Evolutionary conservation across 768 basidiomycete genomes (phyloP).

Genomic region (Lentinula boryana): DNA sequence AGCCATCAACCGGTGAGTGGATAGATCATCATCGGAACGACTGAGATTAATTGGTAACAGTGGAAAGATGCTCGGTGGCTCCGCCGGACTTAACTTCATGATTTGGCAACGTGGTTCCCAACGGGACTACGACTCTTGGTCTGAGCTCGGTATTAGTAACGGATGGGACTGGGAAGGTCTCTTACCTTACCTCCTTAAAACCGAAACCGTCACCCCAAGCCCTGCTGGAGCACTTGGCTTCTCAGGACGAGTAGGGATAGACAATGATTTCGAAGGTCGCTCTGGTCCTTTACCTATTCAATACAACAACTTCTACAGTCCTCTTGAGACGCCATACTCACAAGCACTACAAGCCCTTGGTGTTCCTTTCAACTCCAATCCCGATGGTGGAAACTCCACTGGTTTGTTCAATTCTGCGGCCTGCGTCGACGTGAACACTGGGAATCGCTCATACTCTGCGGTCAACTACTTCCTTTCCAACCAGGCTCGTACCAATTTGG

Average conservation of each 20-base stretch:
- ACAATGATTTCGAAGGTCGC: background rate
- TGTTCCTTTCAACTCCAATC: background rate
- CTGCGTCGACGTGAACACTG: conserved; percentile 1
- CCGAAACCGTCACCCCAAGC: background rate
- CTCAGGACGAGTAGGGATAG: background rate
- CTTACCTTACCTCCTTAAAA: conserved; percentile 4
- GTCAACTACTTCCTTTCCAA: background rate
- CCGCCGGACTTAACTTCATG: conserved; percentile 16
- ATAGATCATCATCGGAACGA: background rate
- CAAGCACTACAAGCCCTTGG: background rate
- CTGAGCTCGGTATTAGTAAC: conserved; percentile 8
- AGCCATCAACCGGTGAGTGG: background rate
- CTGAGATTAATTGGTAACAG: conserved; percentile 4
- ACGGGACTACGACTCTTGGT: conserved; percentile 17
- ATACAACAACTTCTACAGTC: background rate
- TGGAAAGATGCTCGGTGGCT: conserved; percentile 18
- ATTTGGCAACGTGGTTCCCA: conserved; percentile 13
- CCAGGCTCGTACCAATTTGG: conserved; percentile 15
- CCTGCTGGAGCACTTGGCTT: background rate
- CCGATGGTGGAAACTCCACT: conserved; percentile 2
- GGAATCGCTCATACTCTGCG: conserved; percentile 7
- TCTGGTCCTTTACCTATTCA: background rate
- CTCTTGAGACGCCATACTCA: background rate
- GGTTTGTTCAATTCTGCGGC: background rate
- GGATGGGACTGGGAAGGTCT: conserved; percentile 8